phyloP scores from a whole-genome alignment of 179 eudicot species.

The Beta lomatogona region DNA sequence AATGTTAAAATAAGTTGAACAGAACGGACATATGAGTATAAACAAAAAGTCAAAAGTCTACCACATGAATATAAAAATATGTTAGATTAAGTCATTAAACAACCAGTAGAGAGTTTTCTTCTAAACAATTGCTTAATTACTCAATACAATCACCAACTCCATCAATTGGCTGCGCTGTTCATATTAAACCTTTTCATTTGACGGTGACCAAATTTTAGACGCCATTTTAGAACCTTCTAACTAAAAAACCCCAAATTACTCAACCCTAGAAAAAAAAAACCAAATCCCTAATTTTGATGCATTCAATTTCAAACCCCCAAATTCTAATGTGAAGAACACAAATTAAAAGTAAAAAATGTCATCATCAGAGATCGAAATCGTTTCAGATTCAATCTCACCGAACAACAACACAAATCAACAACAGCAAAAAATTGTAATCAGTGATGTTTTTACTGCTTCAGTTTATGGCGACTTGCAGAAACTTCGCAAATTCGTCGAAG shows the following conservation, averaged over 20 bases:
- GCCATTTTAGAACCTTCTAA: neutral
- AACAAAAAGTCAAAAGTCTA: no score
- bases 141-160: neutral
- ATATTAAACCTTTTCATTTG: no score
- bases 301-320: neutral
- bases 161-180: neutral
- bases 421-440: constrained; percentile 31
- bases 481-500: constrained; percentile 66
- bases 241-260: neutral
- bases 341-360: constrained; percentile 40
- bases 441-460: constrained; percentile 67
- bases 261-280: neutral
- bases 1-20: no score
- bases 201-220: neutral
- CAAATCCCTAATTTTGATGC: neutral
- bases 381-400: constrained; percentile 50
- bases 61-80: no score
- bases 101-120: no score
- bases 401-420: constrained; percentile 16
- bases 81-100: no score
- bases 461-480: constrained; percentile 81
- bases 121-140: no score
- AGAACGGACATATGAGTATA: no score
- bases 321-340: neutral
- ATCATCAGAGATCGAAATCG: constrained; percentile 78